Conservation (phyloP, 1,139 yeast species). For the Suhomyces bokatorum region DNA sequence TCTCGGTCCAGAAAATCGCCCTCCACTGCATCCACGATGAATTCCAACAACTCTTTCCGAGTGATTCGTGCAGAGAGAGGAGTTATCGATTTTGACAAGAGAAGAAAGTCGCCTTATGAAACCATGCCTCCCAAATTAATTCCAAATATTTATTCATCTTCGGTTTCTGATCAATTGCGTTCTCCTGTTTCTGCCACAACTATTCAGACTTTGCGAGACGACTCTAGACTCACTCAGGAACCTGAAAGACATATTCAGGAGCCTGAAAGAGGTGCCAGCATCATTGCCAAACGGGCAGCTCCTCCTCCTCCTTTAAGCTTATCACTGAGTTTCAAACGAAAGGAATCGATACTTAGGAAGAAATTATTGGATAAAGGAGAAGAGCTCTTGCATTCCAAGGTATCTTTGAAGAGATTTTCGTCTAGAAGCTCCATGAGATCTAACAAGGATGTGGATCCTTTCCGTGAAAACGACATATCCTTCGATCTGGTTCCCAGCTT, state of each 20-base stretch:
- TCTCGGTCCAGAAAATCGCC: slow-evolving; percentile 12
- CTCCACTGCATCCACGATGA: slow-evolving; percentile 12
- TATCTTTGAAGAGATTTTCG: slow-evolving; percentile 5
- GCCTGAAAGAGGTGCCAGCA: slow-evolving; percentile 19
- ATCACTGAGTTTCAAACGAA: slow-evolving; percentile 15
- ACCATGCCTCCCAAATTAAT: slow-evolving; percentile 44
- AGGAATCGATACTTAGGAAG: slow-evolving; percentile 11
- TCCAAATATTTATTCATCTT: slow-evolving; percentile 46
- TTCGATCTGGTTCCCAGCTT: slow-evolving; percentile 74
- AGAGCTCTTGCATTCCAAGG: neutral
- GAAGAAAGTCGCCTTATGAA: slow-evolving; percentile 74
- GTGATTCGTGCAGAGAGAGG: slow-evolving; percentile 64
- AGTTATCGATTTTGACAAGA: slow-evolving; percentile 80
- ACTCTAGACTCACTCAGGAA: slow-evolving; percentile 7
- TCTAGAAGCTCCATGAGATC: slow-evolving; percentile 20
- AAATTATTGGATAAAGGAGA: slow-evolving; percentile 8
- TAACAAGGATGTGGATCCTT: slow-evolving; percentile 42
- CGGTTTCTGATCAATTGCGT: slow-evolving; percentile 32
- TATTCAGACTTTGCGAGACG: slow-evolving; percentile 33
- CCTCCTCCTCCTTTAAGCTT: slow-evolving; percentile 63
- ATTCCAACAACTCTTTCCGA: slow-evolving; percentile 49
- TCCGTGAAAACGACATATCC: slow-evolving; percentile 65
- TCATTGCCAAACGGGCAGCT: slow-evolving; percentile 69
- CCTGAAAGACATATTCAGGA: neutral
- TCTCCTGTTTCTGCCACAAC: slow-evolving; percentile 47